Conservation (phyloP, 441 rosid genomes). For the Populus trichocarpa region DNA sequence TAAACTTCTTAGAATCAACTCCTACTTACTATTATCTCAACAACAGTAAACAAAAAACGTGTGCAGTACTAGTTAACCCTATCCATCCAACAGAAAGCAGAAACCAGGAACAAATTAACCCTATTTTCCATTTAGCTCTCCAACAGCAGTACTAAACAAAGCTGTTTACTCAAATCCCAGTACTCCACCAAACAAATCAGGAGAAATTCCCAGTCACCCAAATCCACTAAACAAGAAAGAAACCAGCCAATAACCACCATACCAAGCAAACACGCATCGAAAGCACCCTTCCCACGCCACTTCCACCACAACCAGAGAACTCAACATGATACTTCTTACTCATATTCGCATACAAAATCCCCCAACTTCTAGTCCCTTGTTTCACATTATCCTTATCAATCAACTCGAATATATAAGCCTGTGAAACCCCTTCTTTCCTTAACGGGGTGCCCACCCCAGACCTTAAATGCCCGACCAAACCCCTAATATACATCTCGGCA, state of each 20-base stretch:
- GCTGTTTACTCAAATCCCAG: background rate
- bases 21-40: background rate
- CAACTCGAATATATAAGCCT: constrained; percentile 68
- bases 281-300: background rate
- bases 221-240: constrained; percentile 3
- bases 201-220: background rate
- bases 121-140: background rate
- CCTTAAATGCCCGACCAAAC: constrained; percentile 48
- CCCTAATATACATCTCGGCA: constrained; percentile 66
- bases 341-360: constrained; percentile 61
- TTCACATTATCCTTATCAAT: constrained; percentile 43
- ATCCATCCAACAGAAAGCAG: background rate
- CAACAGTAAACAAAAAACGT: background rate
- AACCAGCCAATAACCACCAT: constrained; percentile 2
- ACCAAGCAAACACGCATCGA: constrained; percentile 20
- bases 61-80: background rate
- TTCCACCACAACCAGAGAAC: constrained; percentile 36
- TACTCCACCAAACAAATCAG: background rate
- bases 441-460: constrained; percentile 70
- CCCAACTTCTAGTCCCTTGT: constrained; percentile 54
- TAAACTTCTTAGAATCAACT: background rate
- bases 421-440: constrained; percentile 68
- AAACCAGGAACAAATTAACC: background rate
- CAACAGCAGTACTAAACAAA: background rate
- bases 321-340: constrained; percentile 57